Conservation (phyloP, 768 basidiomycete genomes). For the Exidia glandulosa region DNA sequence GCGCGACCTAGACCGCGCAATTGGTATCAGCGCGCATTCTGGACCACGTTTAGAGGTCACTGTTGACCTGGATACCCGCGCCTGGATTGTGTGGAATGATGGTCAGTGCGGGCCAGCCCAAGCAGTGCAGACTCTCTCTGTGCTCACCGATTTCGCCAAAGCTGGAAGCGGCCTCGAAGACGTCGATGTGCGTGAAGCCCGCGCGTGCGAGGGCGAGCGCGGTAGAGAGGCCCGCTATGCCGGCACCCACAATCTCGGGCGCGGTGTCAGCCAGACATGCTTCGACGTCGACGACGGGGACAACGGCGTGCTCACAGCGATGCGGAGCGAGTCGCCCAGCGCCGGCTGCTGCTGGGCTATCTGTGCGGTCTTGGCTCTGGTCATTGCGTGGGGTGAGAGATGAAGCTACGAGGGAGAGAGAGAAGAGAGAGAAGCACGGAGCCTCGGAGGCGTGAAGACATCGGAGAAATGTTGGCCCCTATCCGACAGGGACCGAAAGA, state of each 20-base stretch:
- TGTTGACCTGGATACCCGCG: slow-evolving; percentile 17
- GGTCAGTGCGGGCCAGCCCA: slow-evolving; percentile 17
- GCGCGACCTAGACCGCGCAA: not conserved
- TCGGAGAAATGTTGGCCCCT: too few species aligned
- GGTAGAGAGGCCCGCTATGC: slow-evolving; percentile 18
- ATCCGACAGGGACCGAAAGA: too few species aligned
- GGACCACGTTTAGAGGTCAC: slow-evolving; percentile 19
- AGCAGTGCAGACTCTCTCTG: slow-evolving; percentile 21
- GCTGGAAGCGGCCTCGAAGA: slow-evolving; percentile 20
- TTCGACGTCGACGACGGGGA: not conserved
- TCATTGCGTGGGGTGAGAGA: too few species aligned
- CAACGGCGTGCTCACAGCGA: not conserved
- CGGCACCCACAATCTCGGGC: not conserved
- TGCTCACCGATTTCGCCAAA: slow-evolving; percentile 27
- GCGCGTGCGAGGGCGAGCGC: slow-evolving; percentile 20
- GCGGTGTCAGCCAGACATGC: not conserved
- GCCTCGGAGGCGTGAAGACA: too few species aligned
- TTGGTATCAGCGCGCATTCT: not conserved
- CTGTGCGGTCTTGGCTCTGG: too few species aligned
- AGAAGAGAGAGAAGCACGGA: too few species aligned
- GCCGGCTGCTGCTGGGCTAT: not conserved
- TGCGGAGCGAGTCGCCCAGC: not conserved
- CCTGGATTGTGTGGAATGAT: slow-evolving; percentile 15
- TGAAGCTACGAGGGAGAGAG: too few species aligned
- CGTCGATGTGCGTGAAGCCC: slow-evolving; percentile 21